These are phyloP conservation scores for Petunia hybrid DNA, from an alignment of 305 asterid genomes.

Conservation along the genomic window DNA sequence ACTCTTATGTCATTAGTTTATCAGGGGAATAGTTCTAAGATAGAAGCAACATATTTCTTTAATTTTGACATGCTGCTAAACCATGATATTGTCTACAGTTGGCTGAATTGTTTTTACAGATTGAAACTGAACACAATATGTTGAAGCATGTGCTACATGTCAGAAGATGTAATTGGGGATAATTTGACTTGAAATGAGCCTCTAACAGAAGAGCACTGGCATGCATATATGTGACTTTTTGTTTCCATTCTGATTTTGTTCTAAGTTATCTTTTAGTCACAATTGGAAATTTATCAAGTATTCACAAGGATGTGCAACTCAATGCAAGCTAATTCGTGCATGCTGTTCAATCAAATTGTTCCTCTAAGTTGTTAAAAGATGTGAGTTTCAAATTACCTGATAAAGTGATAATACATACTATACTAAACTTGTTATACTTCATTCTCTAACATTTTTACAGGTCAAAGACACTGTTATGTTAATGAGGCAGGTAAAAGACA, in stretches of 20 bases:
- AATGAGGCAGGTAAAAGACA: constrained; percentile 16
- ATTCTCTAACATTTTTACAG: constrained; percentile 17
- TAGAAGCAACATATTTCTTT: constrained; percentile 6
- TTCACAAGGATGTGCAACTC: not conserved
- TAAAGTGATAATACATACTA: too few species aligned
- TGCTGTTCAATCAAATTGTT: not conserved
- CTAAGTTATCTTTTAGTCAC: not conserved
- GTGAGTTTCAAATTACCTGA: constrained; percentile 2
- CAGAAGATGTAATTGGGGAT: not conserved
- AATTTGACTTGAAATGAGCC: constrained; percentile 15
- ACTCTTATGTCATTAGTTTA: constrained; percentile 31
- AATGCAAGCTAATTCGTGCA: not conserved
- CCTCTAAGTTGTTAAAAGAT: not conserved
- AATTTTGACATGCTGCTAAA: not conserved
- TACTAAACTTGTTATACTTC: constrained; percentile 11
- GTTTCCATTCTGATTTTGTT: constrained; percentile 19
- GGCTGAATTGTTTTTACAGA: not conserved
- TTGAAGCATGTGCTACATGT: constrained; percentile 4
- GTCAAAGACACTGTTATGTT: not conserved
- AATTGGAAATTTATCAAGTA: not conserved
- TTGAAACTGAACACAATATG: constrained; percentile 19
- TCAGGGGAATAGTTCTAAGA: constrained; percentile 4
- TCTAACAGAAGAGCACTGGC: constrained; percentile 15
- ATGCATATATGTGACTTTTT: not conserved
- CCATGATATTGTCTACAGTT: constrained; percentile 1